These are phyloP conservation scores for Aspergillus pseudonomiae DNA, from an alignment of 2,329 filamentous ascomycete species.

Conservation along the genomic window DNA sequence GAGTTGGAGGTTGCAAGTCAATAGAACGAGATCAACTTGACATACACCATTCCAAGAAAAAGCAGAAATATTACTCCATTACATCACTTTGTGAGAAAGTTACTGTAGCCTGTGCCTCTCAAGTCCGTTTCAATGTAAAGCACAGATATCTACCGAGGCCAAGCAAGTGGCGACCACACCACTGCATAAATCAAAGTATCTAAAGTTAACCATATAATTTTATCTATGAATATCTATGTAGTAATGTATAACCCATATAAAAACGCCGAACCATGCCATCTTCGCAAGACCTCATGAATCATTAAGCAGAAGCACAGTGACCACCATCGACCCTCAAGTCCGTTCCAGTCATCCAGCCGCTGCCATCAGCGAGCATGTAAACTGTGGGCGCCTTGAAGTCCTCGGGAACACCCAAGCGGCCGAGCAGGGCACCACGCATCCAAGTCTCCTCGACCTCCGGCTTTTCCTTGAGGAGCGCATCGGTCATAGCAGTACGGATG, in stretches of 20 bases:
- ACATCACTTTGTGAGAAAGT: not conserved
- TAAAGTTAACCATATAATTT: not conserved
- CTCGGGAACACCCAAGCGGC: conserved; percentile 51
- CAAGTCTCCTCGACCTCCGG: conserved; percentile 56
- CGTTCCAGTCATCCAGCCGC: conserved; percentile 44
- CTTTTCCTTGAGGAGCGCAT: conserved; percentile 48
- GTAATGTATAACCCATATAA: not conserved
- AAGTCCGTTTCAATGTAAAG: not conserved
- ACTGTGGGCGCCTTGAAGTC: conserved; percentile 42
- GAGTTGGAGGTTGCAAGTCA: not conserved
- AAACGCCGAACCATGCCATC: conserved; percentile 10
- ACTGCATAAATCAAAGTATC: not conserved
- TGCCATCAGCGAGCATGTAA: conserved; percentile 41
- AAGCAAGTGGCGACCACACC: no score
- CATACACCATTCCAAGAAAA: not conserved
- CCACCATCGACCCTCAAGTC: conserved; percentile 46
- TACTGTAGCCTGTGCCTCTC: not conserved
- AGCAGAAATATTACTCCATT: not conserved
- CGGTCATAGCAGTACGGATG: conserved; percentile 54
- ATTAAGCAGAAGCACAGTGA: conserved; percentile 39
- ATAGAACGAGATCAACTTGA: not conserved
- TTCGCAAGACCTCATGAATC: not conserved
- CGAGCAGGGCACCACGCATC: conserved; percentile 57
- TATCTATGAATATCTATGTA: not conserved
- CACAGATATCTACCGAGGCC: no score